phyloP scores from a whole-genome alignment of 495 filamentous ascomycete genomes.

The Daldinia grandis region DNA sequence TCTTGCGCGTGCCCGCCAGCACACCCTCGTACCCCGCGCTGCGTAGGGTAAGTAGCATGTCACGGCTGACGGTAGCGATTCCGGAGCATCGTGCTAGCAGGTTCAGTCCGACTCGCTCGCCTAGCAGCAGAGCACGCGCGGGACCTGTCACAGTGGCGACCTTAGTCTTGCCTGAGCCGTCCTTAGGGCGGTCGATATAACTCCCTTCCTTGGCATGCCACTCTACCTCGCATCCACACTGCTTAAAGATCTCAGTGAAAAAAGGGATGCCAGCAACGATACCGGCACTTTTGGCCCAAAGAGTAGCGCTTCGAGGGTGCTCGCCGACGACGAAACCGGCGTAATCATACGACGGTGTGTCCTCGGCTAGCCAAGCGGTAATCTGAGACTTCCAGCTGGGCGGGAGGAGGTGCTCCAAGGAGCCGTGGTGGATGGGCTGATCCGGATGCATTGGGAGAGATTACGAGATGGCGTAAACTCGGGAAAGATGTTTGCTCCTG shows the following conservation, averaged over 20 bases:
- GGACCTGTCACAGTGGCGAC: slow-evolving; percentile 88
- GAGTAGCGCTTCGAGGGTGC: slow-evolving; percentile 74
- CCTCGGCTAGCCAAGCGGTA: slow-evolving; percentile 88
- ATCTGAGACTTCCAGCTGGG: slow-evolving; percentile 82
- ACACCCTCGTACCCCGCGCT: slow-evolving; percentile 77
- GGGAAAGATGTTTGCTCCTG: not conserved
- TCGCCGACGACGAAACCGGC: slow-evolving; percentile 96
- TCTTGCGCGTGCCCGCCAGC: slow-evolving; percentile 96
- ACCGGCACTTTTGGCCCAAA: slow-evolving; percentile 88
- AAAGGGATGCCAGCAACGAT: slow-evolving; percentile 93
- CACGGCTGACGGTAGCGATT: slow-evolving; percentile 75
- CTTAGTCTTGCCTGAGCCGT: slow-evolving; percentile 62
- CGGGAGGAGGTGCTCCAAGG: slow-evolving; percentile 82
- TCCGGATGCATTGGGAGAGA: slow-evolving; percentile 39
- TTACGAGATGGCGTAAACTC: not conserved
- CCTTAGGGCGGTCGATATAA: slow-evolving; percentile 57
- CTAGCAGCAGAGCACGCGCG: slow-evolving; percentile 83
- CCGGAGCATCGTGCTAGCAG: slow-evolving; percentile 91
- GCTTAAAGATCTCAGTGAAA: slow-evolving; percentile 91
- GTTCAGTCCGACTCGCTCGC: slow-evolving; percentile 93
- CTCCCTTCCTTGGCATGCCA: slow-evolving; percentile 87
- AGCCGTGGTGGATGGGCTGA: slow-evolving; percentile 68
- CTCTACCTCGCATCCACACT: slow-evolving; percentile 87
- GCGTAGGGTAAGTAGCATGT: slow-evolving; percentile 60
- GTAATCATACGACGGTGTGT: slow-evolving; percentile 95